Conservation (phyloP, 371 early-diverging fungal species). For the Blakeslea trispora region DNA sequence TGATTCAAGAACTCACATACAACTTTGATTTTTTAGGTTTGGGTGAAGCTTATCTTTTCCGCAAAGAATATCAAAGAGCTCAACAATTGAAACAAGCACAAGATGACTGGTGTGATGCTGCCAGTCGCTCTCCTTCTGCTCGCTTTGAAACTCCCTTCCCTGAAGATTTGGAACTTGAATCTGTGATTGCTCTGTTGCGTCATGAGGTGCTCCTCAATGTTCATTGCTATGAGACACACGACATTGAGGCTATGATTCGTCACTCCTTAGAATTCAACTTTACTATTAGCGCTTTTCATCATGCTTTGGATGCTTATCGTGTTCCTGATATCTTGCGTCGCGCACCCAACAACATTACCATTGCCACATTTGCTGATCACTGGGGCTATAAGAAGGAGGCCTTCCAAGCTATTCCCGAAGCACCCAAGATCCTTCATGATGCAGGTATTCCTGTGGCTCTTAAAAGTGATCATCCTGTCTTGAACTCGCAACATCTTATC, state of each 20-base stretch:
- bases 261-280: slow-evolving; percentile 76
- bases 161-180: slow-evolving; percentile 61
- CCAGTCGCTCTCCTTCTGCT: slow-evolving; percentile 16
- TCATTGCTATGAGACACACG: slow-evolving; percentile 75
- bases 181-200: slow-evolving; percentile 67
- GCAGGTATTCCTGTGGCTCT: slow-evolving; percentile 71
- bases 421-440: slow-evolving; percentile 61
- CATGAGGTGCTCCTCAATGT: slow-evolving; percentile 74
- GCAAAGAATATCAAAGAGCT: slow-evolving; percentile 65
- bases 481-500: slow-evolving; percentile 69
- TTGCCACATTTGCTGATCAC: slow-evolving; percentile 69
- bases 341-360: slow-evolving; percentile 64
- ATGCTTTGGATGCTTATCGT: slow-evolving; percentile 79
- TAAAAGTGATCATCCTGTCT: slow-evolving; percentile 81
- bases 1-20: no score
- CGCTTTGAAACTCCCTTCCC: slow-evolving; percentile 61
- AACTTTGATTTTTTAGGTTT: slow-evolving; percentile 56
- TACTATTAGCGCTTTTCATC: slow-evolving; percentile 78
- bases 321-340: slow-evolving; percentile 68
- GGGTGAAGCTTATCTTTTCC: slow-evolving; percentile 73
- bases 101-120: slow-evolving; percentile 80
- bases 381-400: slow-evolving; percentile 81
- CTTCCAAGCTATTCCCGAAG: slow-evolving; percentile 60
- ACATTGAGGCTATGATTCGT: slow-evolving; percentile 76
- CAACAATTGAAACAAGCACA: slow-evolving; percentile 52